phyloP scores from a whole-genome alignment of 169 alveolate genomes.

The Plasmodium ovale region DNA sequence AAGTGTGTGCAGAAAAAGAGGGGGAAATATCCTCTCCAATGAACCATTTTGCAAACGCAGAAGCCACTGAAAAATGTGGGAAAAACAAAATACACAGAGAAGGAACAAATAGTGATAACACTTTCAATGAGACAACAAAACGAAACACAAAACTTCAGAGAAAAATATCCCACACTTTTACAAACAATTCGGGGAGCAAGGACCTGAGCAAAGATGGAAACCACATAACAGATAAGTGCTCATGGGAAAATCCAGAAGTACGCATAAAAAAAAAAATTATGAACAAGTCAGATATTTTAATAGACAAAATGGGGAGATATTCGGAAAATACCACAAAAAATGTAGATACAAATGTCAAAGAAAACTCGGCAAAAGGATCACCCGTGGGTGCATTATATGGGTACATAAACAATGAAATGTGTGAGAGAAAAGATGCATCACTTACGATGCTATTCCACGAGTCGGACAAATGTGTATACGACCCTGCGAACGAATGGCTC shows the following conservation, averaged over 20 bases:
- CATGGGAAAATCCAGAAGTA: conserved; percentile 1
- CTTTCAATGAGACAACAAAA: background rate
- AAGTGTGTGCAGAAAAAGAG: background rate
- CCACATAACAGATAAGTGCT: conserved; percentile 1
- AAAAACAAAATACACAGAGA: background rate
- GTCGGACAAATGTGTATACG: background rate
- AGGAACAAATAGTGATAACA: background rate
- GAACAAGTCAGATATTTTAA: background rate
- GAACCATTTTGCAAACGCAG: background rate
- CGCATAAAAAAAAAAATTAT: background rate
- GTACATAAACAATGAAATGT: background rate
- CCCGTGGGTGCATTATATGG: background rate
- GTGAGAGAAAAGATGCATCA: background rate
- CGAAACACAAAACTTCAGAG: background rate
- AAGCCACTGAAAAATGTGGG: background rate
- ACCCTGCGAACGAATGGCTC: background rate
- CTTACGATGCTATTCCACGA: background rate
- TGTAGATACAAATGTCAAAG: background rate
- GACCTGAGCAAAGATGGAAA: background rate
- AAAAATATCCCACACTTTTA: background rate
- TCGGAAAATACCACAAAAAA: background rate
- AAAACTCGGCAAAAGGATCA: conserved; percentile 3
- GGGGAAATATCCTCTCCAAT: background rate
- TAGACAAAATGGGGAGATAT: background rate
- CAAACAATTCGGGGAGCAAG: background rate